phyloP scores from a whole-genome alignment of 108 stramenopile genomes.

The Skeletonema marinoi region DNA sequence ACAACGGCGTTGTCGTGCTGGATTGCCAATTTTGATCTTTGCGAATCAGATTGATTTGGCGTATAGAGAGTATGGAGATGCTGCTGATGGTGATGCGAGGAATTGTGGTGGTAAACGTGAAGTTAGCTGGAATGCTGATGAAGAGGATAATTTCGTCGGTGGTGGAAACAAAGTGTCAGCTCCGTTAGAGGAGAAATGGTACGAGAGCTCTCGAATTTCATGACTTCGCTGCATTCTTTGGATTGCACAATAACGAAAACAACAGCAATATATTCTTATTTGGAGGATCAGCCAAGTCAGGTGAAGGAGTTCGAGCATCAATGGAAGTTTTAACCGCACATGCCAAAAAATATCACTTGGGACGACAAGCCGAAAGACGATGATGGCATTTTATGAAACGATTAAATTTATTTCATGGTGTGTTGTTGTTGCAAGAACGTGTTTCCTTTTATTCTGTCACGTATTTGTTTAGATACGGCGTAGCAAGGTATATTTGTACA shows the following conservation, averaged over 20 bases:
- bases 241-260: constrained; percentile 40
- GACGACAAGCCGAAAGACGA: background rate
- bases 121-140: constrained; percentile 35
- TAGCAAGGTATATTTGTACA: constrained; percentile 74
- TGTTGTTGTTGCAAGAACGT: background rate
- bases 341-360: constrained; percentile 30
- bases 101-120: background rate
- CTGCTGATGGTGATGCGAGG: background rate
- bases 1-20: constrained; percentile 9
- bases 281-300: constrained; percentile 77
- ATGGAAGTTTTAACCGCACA: constrained; percentile 59
- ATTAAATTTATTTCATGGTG: background rate
- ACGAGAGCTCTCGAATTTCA: constrained; percentile 24
- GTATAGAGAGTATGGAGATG: constrained; percentile 31
- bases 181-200: background rate
- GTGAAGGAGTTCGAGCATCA: constrained; percentile 73
- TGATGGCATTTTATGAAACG: constrained; percentile 2
- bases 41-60: constrained; percentile 49
- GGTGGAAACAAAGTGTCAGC: constrained; percentile 14
- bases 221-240: constrained; percentile 31
- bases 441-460: constrained; percentile 31
- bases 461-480: constrained; percentile 35
- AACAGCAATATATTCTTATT: constrained; percentile 56
- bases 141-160: constrained; percentile 41
- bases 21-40: constrained; percentile 47